Percentiles rank a stretch among this genome's conserved stretches.
These are phyloP conservation scores for Linnemannia zychae DNA, from an alignment of 192 early-diverging fungal genomes.

Conservation along the genomic window DNA sequence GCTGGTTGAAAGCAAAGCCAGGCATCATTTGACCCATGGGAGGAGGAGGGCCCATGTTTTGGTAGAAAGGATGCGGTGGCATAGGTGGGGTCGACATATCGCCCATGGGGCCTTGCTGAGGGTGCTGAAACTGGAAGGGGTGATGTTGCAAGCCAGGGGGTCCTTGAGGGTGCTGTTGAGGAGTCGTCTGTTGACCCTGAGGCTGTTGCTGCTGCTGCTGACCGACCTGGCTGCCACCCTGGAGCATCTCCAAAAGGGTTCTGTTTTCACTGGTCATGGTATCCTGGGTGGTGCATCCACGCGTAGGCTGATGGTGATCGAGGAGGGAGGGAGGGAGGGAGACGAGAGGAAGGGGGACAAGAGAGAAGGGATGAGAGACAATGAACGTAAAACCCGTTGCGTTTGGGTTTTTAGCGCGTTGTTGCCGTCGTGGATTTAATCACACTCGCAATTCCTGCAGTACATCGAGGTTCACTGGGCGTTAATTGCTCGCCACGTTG, in stretches of 20 bases:
- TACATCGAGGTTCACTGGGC: neutral
- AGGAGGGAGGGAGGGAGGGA: neutral
- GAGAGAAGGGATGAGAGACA: neutral
- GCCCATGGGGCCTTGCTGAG: slow-evolving; percentile 1
- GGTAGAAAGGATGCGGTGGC: slow-evolving; percentile 21
- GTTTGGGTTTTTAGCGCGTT: neutral
- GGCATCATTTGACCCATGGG: slow-evolving; percentile 50
- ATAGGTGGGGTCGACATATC: slow-evolving; percentile 19
- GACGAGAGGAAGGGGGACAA: neutral
- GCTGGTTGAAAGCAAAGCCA: slow-evolving; percentile 37
- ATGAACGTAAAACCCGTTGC: too few relatives aligned
- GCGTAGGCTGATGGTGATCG: neutral
- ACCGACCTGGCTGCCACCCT: slow-evolving; percentile 29
- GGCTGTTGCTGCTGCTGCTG: slow-evolving; percentile 1
- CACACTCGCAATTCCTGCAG: neutral
- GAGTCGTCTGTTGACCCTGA: neutral
- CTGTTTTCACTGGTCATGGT: slow-evolving; percentile 44
- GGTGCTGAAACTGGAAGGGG: slow-evolving; percentile 15
- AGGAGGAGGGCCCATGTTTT: slow-evolving; percentile 37
- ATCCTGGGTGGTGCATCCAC: slow-evolving; percentile 5
- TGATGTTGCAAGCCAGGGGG: slow-evolving; percentile 22
- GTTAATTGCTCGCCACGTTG: neutral
- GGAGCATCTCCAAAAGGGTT: slow-evolving; percentile 56
- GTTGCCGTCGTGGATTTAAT: neutral
- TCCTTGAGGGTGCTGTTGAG: neutral